Evolutionary conservation across 2,329 filamentous ascomycete genomes (phyloP).

Genomic region (Tolypocladium endophyticum): DNA sequence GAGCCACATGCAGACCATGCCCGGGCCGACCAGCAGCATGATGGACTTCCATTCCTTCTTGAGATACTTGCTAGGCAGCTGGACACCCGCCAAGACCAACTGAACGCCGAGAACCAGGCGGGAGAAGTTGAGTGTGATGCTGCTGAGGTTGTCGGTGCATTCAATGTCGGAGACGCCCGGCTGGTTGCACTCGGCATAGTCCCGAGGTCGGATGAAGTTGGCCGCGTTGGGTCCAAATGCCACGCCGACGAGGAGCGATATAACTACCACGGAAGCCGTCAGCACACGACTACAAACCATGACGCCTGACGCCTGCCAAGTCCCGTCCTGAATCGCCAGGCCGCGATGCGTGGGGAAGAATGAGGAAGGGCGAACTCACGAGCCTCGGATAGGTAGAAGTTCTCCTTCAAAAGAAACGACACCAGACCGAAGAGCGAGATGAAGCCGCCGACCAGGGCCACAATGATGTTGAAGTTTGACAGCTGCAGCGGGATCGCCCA

Average conservation of each 20-base stretch:
- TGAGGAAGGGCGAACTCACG: constrained; percentile 43
- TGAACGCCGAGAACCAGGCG: constrained; percentile 84
- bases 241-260: constrained; percentile 70
- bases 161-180: constrained; percentile 8
- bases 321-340: neutral
- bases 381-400: constrained; percentile 83
- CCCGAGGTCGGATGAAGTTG: constrained; percentile 63
- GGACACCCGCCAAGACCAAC: constrained; percentile 77
- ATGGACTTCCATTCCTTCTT: constrained; percentile 69
- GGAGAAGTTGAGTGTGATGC: constrained; percentile 73
- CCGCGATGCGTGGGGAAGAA: neutral
- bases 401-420: constrained; percentile 82
- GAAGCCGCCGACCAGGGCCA: constrained; percentile 74
- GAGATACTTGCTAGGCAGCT: constrained; percentile 76
- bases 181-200: constrained; percentile 50
- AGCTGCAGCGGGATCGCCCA: constrained; percentile 38
- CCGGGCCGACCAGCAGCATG: constrained; percentile 64
- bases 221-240: constrained; percentile 68
- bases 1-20: constrained; percentile 84
- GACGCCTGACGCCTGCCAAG: neutral
- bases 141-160: constrained; percentile 47
- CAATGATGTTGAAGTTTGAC: constrained; percentile 76
- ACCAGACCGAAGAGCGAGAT: constrained; percentile 85
- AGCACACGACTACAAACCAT: neutral
- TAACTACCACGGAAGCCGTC: constrained; percentile 37